Conservation (phyloP, 352 stramenopile genomes). For the Globisporangium irregulare region DNA sequence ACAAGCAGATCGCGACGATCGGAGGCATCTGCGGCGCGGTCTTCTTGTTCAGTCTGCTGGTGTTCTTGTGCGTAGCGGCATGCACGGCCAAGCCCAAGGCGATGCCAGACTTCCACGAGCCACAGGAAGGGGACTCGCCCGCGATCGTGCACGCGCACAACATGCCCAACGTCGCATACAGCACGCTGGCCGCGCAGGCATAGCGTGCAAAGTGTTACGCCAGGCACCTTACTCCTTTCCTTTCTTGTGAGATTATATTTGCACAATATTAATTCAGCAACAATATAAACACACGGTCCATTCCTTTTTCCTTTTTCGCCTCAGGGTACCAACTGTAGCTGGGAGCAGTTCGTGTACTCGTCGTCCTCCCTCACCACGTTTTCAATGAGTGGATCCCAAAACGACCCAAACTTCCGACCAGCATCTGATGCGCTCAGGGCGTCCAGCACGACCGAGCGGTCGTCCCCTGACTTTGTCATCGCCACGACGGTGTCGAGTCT, state of each 20-base stretch:
- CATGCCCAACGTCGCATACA: slow-evolving; percentile 16
- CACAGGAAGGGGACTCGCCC: slow-evolving; percentile 16
- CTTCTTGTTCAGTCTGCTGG: slow-evolving; percentile 25
- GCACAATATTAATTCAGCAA: background rate
- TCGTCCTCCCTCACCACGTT: background rate
- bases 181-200: slow-evolving; percentile 16
- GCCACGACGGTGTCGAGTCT: background rate
- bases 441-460: background rate
- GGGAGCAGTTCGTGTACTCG: background rate
- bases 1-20: slow-evolving; percentile 34
- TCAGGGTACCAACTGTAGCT: background rate
- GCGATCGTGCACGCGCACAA: slow-evolving; percentile 5
- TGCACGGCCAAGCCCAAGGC: slow-evolving; percentile 15
- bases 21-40: slow-evolving; percentile 35
- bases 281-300: background rate
- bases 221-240: background rate
- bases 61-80: slow-evolving; percentile 28
- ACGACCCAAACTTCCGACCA: background rate
- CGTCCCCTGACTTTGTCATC: background rate
- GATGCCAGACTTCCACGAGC: background rate
- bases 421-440: background rate
- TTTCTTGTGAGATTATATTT: background rate
- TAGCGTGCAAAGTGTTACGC: background rate
- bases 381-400: background rate
- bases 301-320: background rate